Conservation (phyloP, 169 alveolate species). For the Perkinsus olseni region DNA sequence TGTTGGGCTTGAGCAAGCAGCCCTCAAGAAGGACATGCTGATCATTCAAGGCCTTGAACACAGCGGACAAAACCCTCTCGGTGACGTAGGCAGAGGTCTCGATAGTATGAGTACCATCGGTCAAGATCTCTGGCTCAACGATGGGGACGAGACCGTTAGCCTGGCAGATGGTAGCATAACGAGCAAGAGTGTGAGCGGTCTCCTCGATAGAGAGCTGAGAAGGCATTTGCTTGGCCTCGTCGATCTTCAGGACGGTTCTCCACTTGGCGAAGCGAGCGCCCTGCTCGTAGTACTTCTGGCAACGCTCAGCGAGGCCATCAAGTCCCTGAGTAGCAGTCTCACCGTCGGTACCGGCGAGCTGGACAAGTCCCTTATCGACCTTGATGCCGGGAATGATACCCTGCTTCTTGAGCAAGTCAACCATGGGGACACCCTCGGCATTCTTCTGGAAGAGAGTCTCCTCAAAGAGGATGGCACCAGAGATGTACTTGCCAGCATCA, state of each 20-base stretch:
- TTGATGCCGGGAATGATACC: conserved; percentile 96
- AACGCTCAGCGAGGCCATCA: conserved; percentile 92
- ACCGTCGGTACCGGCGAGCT: conserved; percentile 79
- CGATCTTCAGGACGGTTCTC: conserved; percentile 95
- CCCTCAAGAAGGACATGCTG: conserved; percentile 93
- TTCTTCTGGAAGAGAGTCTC: conserved; percentile 94
- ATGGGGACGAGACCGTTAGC: conserved; percentile 95
- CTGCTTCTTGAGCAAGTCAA: conserved; percentile 68
- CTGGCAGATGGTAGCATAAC: conserved; percentile 97
- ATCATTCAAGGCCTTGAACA: conserved; percentile 84
- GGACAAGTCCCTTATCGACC: conserved; percentile 89
- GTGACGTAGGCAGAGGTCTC: conserved; percentile 84
- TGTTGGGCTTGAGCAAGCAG: conserved; percentile 92
- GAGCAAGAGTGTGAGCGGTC: conserved; percentile 94
- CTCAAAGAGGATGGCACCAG: conserved; percentile 96
- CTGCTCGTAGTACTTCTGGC: conserved; percentile 86
- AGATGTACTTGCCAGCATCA: conserved; percentile 82
- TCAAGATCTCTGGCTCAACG: conserved; percentile 97
- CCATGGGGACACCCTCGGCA: conserved; percentile 71
- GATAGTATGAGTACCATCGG: conserved; percentile 92
- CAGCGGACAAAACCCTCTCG: conserved; percentile 86
- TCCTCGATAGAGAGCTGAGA: conserved; percentile 80
- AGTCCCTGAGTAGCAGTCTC: conserved; percentile 78
- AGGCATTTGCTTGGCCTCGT: conserved; percentile 76
- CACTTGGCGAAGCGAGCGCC: conserved; percentile 99